These are phyloP conservation scores for Pythium brassicae DNA, from an alignment of 352 stramenopile genomes.

Conservation along the genomic window DNA sequence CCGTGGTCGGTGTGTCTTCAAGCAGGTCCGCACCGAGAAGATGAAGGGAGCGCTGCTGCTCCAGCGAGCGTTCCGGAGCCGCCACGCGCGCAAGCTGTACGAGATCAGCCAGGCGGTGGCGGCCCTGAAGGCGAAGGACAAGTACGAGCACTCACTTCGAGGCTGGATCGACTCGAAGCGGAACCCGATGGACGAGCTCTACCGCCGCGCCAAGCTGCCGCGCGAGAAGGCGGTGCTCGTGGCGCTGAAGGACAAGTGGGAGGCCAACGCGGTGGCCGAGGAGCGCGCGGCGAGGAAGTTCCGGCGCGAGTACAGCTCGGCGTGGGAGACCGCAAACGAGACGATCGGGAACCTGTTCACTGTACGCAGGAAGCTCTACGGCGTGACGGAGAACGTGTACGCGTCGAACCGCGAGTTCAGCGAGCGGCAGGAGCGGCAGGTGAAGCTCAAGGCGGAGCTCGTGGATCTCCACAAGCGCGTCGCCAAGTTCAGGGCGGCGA, in stretches of 20 bases:
- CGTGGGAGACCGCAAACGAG: constrained; percentile 32
- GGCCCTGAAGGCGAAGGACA: constrained; percentile 52
- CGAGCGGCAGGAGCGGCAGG: constrained; percentile 32
- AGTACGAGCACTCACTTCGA: constrained; percentile 47
- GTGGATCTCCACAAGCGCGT: constrained; percentile 30
- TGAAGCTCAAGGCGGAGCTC: constrained; percentile 25
- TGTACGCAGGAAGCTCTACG: constrained; percentile 49
- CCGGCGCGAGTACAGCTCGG: constrained; percentile 20
- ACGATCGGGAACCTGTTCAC: constrained; percentile 36
- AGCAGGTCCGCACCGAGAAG: constrained; percentile 24
- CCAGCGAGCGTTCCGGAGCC: constrained; percentile 42
- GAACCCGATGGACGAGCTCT: constrained; percentile 67
- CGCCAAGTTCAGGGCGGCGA: constrained; percentile 29
- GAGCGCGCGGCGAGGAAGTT: constrained; percentile 49
- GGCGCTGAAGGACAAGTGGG: constrained; percentile 43
- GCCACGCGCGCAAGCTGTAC: constrained; percentile 39
- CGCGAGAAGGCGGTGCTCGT: constrained; percentile 39
- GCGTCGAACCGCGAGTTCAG: constrained; percentile 37
- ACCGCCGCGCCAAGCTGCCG: constrained; percentile 43
- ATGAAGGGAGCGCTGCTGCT: constrained; percentile 29
- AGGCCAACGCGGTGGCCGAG: constrained; percentile 34
- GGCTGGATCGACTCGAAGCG: constrained; percentile 45
- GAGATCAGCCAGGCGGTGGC: constrained; percentile 50
- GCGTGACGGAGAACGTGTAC: constrained; percentile 71
- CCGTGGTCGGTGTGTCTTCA: constrained; percentile 23